Base-by-base conservation (phyloP, 352 stramenopile species). In the Salisapilia sapeloensis region DNA sequence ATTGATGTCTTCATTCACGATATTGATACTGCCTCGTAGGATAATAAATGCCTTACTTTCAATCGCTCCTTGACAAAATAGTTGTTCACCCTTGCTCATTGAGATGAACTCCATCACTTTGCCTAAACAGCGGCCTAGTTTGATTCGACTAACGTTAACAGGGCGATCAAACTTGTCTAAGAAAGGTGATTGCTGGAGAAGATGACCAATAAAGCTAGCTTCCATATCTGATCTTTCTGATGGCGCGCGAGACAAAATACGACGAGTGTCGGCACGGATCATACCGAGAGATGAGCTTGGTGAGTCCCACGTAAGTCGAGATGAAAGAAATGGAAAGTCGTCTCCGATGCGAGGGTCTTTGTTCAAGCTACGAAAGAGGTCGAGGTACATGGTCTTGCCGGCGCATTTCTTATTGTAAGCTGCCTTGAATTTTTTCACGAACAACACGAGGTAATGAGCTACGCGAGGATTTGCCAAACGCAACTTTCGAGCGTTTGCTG, bases 21-120 rank as follows among this genome's bases (percentile, higher is more conserved):
- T 81, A 31, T 67, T 58, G 31, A 87, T 75, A 6, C 54, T 64
- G n/a, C 67, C 71, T 12, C 67, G 54, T 11, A 87, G 48, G 24
- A 87, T 81, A 18, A 87, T 23, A 38, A 83, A 87, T 16, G 71
- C 71, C n/a, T 63, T 69, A 24, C 58, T 74, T 33, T 87, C 67
- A 25, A 82, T 62, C 24, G 61, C 66, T 4, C 70, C 70, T 33
- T 87, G 71, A n/a, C 50, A 46, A 29, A 82, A 83, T 8, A 87
- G 30, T 13, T 60, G 55, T 21, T 53, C 53, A 28, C 66, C 66
- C 19, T 67, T 74, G 19, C 30, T 35, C 29, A 81, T 42, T 24
- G 60, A 64, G 8, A 54, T 16, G 33, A 87, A 87, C 18, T 44
- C 50, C 15, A 77, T 44, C 29, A 75, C 56, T 6, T 44, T 47